These are phyloP conservation scores for Parathielavia hyrcaniae DNA, from an alignment of 495 filamentous ascomycete genomes.

Conservation along the genomic window DNA sequence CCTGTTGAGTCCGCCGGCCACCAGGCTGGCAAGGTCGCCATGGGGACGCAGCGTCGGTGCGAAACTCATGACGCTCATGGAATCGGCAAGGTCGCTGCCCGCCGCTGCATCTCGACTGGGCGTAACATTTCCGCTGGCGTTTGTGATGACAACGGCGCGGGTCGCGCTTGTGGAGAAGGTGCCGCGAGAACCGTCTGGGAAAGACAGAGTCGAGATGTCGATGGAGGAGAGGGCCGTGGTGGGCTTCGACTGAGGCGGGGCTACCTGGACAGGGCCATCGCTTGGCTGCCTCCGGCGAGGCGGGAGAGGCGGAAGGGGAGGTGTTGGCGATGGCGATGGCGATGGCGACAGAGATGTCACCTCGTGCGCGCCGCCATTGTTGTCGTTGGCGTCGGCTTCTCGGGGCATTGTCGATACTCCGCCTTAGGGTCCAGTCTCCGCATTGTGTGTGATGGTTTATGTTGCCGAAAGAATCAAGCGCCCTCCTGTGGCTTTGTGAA, in stretches of 20 bases:
- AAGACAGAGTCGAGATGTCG: conserved; percentile 67
- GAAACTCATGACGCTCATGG: conserved; percentile 76
- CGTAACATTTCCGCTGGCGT: conserved; percentile 29
- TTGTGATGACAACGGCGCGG: conserved; percentile 33
- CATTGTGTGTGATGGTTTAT: conserved; percentile 17
- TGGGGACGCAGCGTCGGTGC: conserved; percentile 65
- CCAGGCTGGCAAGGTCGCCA: conserved; percentile 74
- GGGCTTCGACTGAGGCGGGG: conserved; percentile 53
- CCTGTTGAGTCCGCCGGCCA: conserved; percentile 59
- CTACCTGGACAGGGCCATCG: conserved; percentile 39
- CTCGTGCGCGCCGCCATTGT: conserved; percentile 8
- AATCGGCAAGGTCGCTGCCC: conserved; percentile 61
- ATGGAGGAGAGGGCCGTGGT: conserved; percentile 78
- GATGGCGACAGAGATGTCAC: conserved; percentile 8
- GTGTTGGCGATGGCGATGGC: conserved; percentile 4
- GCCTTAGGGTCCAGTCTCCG: conserved; percentile 10
- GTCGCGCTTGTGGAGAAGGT: conserved; percentile 48
- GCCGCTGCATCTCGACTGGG: conserved; percentile 27
- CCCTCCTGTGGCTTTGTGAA: background rate
- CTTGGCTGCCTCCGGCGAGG: conserved; percentile 44
- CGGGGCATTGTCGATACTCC: conserved; percentile 25
- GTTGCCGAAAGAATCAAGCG: background rate
- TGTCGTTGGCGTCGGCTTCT: conserved; percentile 19
- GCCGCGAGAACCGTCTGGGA: conserved; percentile 58
- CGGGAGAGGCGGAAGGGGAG: conserved; percentile 51